Evolutionary conservation across 352 stramenopile genomes (phyloP).

Genomic region (Globisporangium uncinulatum): DNA sequence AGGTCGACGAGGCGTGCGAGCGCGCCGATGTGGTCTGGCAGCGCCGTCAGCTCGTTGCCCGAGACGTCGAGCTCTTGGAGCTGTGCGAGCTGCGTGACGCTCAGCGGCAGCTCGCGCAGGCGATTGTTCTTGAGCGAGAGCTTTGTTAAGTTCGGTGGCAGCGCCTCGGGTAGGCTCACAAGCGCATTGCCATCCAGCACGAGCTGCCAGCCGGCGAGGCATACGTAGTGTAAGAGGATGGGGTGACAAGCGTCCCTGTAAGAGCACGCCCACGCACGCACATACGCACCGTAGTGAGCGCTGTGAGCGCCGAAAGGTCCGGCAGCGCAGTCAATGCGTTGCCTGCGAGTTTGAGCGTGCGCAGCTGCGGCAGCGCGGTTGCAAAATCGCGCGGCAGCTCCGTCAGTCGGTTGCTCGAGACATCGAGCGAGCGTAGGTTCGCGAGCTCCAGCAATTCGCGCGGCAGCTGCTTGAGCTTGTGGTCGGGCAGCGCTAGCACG

Average conservation of each 20-base stretch:
- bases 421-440: slow-evolving; percentile 59
- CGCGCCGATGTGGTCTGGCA: slow-evolving; percentile 40
- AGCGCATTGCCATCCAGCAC: slow-evolving; percentile 74
- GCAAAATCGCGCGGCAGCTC: slow-evolving; percentile 39
- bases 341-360: slow-evolving; percentile 66
- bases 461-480: slow-evolving; percentile 77
- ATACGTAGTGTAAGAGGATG: background rate
- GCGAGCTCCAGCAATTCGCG: slow-evolving; percentile 43
- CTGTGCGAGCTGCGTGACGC: slow-evolving; percentile 35
- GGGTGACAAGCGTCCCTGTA: background rate
- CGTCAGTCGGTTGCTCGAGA: slow-evolving; percentile 59
- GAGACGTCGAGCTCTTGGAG: slow-evolving; percentile 71
- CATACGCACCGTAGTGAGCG: slow-evolving; percentile 63
- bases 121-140: slow-evolving; percentile 67
- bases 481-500: slow-evolving; percentile 59
- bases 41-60: slow-evolving; percentile 39
- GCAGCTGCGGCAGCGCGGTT: slow-evolving; percentile 36
- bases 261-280: too few relatives aligned
- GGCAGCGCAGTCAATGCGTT: slow-evolving; percentile 57
- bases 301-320: slow-evolving; percentile 55
- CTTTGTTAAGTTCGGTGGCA: slow-evolving; percentile 73
- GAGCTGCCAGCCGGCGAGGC: slow-evolving; percentile 24
- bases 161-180: slow-evolving; percentile 33
- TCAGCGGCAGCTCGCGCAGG: slow-evolving; percentile 34
- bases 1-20: slow-evolving; percentile 60